Base-by-base conservation (phyloP, 768 basidiomycete genomes). In the Daedaleopsis sinensis region DNA sequence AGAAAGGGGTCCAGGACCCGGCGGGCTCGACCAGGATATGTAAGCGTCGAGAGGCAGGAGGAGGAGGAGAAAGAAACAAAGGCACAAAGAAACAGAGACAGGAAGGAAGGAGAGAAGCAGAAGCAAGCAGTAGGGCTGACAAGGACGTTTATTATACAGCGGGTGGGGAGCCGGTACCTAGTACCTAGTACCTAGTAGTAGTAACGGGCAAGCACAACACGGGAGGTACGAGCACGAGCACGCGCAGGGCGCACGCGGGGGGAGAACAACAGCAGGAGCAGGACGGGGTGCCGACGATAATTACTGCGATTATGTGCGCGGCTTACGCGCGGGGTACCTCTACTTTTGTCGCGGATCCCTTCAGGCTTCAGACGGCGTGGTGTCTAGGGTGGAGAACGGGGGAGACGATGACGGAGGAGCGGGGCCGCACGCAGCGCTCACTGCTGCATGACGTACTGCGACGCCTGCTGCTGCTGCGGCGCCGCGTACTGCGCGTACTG, bases 21-120 rank as follows among this genome's bases (percentile, higher is more conserved):
- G 6, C 12, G 50, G 55, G 36, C 61, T 62, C 61, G 61, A 62
- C 61, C 49, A 32, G 60, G 61, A 62, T 62, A 62, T 62, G 61
- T 62, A 43, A 38, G 55, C 46, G 61, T 57, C 61, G 61, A 62
- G 61, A 55, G 44, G 43, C 44, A 50, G n/a, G 49, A 27, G 15
- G 51, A 27, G 15, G 51, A 35, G 36, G 51, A 51, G 35, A 52
- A 32, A 52, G 51, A 52, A 16, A 52, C 1, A 36, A 15, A 16
- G 32, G 36, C 1, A 51, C 1, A 51, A 27, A 4, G 15, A 18
- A 51, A 18, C n/a, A 15, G 11, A 19, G 11, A 50, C 21, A 1
- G 48, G 13, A 35, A 24, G 12, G 51, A 18, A n/a, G 44, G 18
- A 1, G 44, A n/a, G n/a, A n/a, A n/a, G n/a, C n/a, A 46, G n/a